Conservation (phyloP, 75 land plant genomes). For the Picea glauca region DNA sequence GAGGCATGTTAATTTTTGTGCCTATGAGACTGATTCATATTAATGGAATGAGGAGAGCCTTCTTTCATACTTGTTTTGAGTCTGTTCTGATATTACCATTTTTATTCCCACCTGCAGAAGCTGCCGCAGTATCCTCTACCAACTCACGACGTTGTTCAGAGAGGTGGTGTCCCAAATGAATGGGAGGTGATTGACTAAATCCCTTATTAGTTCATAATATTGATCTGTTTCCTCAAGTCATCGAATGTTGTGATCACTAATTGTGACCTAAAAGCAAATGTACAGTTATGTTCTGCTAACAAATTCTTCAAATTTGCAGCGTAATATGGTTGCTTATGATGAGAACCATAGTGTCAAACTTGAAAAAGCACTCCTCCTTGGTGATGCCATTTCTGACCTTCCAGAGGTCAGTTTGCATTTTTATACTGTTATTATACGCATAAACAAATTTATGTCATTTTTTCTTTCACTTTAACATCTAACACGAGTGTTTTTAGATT, state of each 20-base stretch:
- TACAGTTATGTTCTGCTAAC: neutral
- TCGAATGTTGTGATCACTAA: neutral
- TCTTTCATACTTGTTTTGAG: neutral
- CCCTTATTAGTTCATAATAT: neutral
- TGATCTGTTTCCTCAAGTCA: neutral
- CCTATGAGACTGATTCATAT: neutral
- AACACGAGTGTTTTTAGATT: conserved; percentile 36
- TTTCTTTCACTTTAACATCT: neutral
- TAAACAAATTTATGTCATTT: neutral
- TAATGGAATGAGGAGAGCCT: neutral
- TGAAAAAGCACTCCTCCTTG: conserved; percentile 61
- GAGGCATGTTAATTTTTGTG: conserved; percentile 43
- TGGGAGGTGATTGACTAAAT: conserved; percentile 72
- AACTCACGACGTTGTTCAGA: conserved; percentile 76
- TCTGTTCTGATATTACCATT: neutral
- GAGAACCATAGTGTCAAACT: conserved; percentile 52
- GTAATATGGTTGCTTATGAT: conserved; percentile 82
- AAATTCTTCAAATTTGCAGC: conserved; percentile 39
- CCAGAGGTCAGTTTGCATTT: conserved; percentile 53
- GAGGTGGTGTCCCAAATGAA: conserved; percentile 66
- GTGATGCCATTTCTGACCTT: conserved; percentile 89
- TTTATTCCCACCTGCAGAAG: conserved; percentile 29
- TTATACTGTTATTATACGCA: too few relatives aligned
- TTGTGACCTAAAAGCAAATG: neutral
- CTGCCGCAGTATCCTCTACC: conserved; percentile 95